These are phyloP conservation scores for Phytophthora pinifolia DNA, from an alignment of 352 stramenopile species.

Conservation along the genomic window DNA sequence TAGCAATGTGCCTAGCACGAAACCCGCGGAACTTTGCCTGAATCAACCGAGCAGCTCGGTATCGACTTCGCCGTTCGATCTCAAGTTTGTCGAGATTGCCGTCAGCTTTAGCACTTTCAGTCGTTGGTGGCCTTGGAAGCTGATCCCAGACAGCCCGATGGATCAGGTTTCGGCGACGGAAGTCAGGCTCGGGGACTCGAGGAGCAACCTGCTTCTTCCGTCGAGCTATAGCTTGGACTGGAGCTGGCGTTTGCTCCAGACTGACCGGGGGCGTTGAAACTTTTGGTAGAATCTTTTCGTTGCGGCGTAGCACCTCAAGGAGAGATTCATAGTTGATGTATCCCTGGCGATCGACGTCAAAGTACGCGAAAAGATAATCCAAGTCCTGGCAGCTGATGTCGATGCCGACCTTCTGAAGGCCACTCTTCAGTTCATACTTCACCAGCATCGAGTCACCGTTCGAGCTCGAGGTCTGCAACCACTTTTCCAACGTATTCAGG, in stretches of 20 bases:
- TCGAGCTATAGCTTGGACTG: conserved; percentile 3
- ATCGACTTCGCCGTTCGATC: conserved; percentile 28
- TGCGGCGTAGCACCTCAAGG: conserved; percentile 48
- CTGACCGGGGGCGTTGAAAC: not conserved
- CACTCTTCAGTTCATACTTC: conserved; percentile 65
- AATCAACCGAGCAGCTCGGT: conserved; percentile 41
- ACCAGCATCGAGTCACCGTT: conserved; percentile 46
- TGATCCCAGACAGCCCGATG: conserved; percentile 22
- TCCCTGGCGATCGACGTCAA: conserved; percentile 62
- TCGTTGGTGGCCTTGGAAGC: conserved; percentile 1
- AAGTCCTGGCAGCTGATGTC: conserved; percentile 65
- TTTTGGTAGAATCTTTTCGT: conserved; percentile 16
- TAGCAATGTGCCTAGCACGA: conserved; percentile 36
- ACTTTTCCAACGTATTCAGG: conserved; percentile 46
- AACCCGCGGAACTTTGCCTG: conserved; percentile 48
- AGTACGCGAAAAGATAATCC: conserved; percentile 68
- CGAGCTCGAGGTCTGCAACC: conserved; percentile 38
- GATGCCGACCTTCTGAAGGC: conserved; percentile 52
- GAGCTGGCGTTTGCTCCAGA: conserved; percentile 1
- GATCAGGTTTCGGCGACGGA: conserved; percentile 25
- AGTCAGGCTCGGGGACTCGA: conserved; percentile 20
- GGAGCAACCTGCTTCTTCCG: not conserved
- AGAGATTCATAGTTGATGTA: conserved; percentile 80
- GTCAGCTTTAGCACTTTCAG: not conserved
- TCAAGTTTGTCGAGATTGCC: conserved; percentile 7